Evolutionary conservation across 208 protist genomes (phyloP).

Genomic region (Porcisia hertigi): DNA sequence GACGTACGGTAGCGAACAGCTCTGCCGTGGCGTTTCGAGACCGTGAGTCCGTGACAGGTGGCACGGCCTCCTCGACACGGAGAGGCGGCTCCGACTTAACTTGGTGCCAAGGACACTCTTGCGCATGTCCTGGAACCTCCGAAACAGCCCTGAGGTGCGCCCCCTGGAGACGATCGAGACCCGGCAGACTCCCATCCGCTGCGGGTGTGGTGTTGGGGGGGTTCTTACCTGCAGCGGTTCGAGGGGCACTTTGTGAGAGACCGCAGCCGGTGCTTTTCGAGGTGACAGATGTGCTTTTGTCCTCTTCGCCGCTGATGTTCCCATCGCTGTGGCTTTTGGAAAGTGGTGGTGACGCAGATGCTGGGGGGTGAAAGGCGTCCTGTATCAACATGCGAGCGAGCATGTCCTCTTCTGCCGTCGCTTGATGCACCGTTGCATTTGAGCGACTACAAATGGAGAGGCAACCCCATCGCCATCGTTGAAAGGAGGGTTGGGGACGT

Average conservation of each 20-base stretch:
- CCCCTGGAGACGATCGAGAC: neutral
- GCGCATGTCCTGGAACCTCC: neutral
- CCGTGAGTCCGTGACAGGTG: constrained; percentile 30
- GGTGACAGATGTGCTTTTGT: neutral
- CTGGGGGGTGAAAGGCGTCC: neutral
- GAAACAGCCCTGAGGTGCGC: neutral
- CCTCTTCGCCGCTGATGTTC: neutral
- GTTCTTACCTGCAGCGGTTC: neutral
- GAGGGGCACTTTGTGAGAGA: neutral
- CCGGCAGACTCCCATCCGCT: neutral
- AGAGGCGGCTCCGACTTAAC: neutral
- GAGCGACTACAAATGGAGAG: neutral
- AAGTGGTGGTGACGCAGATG: neutral
- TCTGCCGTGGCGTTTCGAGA: constrained; percentile 33
- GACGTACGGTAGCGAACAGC: constrained; percentile 41
- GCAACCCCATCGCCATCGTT: neutral
- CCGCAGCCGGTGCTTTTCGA: neutral
- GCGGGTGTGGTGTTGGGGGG: no score
- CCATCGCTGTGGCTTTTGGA: neutral
- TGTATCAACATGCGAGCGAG: constrained; percentile 10
- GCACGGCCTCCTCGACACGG: neutral
- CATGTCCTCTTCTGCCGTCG: constrained; percentile 1
- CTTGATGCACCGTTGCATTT: neutral
- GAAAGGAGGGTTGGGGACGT: neutral
- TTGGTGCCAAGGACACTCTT: neutral